Evolutionary conservation across 257 asterid species (phyloP).

Genomic region (Phtheirospermum japonicum): DNA sequence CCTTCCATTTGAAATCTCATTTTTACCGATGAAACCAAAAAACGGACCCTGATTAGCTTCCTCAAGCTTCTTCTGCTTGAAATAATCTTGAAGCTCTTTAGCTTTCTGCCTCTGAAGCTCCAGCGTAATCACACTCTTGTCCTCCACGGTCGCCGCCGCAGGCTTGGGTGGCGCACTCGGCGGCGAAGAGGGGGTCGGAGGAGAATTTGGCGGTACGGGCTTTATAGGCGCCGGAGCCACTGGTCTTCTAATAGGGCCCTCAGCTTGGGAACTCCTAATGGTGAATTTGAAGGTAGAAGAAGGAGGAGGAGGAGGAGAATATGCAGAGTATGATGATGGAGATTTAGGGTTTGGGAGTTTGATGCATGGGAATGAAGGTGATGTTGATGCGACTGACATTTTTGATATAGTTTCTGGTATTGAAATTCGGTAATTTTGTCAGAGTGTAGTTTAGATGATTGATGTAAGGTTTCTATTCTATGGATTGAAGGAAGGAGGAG

Average conservation of each 20-base stretch:
- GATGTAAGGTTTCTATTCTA: conserved; percentile 22
- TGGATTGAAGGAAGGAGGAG: conserved; percentile 23
- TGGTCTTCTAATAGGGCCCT: conserved; percentile 90
- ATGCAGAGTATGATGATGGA: conserved; percentile 34
- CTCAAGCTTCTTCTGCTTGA: conserved; percentile 88
- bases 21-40: conserved; percentile 86
- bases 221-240: conserved; percentile 75
- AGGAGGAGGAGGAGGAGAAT: conserved; percentile 27
- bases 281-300: conserved; percentile 52
- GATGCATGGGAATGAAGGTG: conserved; percentile 59
- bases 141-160: conserved; percentile 40
- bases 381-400: conserved; percentile 57
- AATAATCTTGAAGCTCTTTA: conserved; percentile 86
- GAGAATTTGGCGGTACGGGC: conserved; percentile 65
- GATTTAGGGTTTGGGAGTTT: conserved; percentile 38
- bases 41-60: conserved; percentile 86
- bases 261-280: conserved; percentile 71
- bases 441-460: conserved; percentile 6
- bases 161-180: conserved; percentile 28
- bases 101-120: conserved; percentile 98
- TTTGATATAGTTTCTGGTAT: conserved; percentile 19
- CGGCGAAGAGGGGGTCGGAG: conserved; percentile 38
- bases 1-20: conserved; percentile 97
- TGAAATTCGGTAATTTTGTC: not conserved
- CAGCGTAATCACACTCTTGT: conserved; percentile 53